phyloP scores from a whole-genome alignment of 768 basidiomycete species.

The Mycena capillaripes region DNA sequence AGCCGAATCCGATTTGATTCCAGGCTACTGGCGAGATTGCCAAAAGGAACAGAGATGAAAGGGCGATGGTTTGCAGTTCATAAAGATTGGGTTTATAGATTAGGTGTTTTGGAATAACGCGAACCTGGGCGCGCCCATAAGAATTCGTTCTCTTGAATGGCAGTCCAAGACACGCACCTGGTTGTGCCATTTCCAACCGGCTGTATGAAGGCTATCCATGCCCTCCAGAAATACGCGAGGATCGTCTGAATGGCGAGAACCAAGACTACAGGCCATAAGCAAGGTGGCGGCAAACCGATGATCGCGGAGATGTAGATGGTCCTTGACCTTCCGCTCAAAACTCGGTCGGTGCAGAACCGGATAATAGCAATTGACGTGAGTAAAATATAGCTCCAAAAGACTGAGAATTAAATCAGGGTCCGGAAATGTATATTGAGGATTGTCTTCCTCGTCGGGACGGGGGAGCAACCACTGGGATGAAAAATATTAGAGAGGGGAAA shows the following conservation, averaged over 20 bases:
- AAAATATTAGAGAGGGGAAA: background rate
- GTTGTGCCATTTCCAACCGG: conserved; percentile 77
- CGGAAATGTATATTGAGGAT: conserved; percentile 60
- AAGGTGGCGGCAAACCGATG: conserved; percentile 57
- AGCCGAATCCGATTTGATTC: conserved; percentile 74
- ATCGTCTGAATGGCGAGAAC: conserved; percentile 72
- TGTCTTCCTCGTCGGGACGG: conserved; percentile 38
- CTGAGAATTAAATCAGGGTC: conserved; percentile 63
- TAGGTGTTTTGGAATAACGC: conserved; percentile 34
- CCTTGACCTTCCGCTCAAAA: conserved; percentile 67
- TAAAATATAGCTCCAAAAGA: conserved; percentile 69
- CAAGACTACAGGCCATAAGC: conserved; percentile 60
- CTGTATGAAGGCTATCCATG: conserved; percentile 56
- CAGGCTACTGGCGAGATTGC: conserved; percentile 68
- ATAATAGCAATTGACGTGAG: conserved; percentile 61
- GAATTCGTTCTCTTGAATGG: background rate
- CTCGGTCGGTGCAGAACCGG: conserved; percentile 83
- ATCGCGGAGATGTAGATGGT: conserved; percentile 66
- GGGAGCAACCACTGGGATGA: conserved; percentile 30
- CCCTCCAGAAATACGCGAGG: conserved; percentile 65
- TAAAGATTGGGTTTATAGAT: conserved; percentile 36
- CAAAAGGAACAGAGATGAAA: conserved; percentile 58
- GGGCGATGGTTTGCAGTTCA: conserved; percentile 36
- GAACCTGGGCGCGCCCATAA: conserved; percentile 44
- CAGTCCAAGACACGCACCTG: conserved; percentile 9